phyloP scores from a whole-genome alignment of 768 basidiomycete genomes.

The Baorangia bicolor region DNA sequence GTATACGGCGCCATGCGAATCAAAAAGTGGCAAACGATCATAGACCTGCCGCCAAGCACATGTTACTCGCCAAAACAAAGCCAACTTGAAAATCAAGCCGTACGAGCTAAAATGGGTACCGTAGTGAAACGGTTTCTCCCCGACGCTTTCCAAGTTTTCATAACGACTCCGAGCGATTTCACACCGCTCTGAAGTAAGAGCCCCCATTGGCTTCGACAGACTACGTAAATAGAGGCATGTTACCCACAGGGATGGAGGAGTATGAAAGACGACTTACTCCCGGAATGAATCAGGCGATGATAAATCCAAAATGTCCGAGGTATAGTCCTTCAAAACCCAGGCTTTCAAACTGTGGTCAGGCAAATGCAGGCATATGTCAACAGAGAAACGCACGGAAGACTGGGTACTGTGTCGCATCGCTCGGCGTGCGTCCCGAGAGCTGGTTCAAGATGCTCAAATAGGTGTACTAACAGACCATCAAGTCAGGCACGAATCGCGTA shows the following conservation, averaged over 20 bases:
- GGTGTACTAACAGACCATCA: constrained; percentile 57
- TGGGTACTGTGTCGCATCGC: constrained; percentile 93
- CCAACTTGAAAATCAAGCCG: neutral
- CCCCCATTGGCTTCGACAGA: constrained; percentile 88
- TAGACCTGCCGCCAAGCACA: constrained; percentile 45
- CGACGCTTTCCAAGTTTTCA: constrained; percentile 70
- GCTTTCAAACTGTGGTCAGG: constrained; percentile 43
- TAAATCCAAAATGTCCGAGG: constrained; percentile 66
- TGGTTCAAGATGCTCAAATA: constrained; percentile 90
- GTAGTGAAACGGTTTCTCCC: constrained; percentile 87
- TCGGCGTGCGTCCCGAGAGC: constrained; percentile 88
- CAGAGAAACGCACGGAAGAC: constrained; percentile 65
- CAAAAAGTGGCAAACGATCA: constrained; percentile 95
- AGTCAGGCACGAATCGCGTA: neutral
- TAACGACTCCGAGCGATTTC: constrained; percentile 80
- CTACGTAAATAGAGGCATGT: constrained; percentile 36
- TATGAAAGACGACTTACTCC: constrained; percentile 51
- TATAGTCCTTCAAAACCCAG: constrained; percentile 88
- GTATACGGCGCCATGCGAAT: constrained; percentile 90
- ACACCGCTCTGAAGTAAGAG: constrained; percentile 68
- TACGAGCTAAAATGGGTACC: constrained; percentile 91
- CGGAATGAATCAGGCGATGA: constrained; percentile 60
- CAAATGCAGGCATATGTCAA: neutral
- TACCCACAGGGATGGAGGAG: neutral
- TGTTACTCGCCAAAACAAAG: constrained; percentile 1